Evolutionary conservation across 352 stramenopile species (phyloP).

Genomic region (Nothophytophthora sp.): DNA sequence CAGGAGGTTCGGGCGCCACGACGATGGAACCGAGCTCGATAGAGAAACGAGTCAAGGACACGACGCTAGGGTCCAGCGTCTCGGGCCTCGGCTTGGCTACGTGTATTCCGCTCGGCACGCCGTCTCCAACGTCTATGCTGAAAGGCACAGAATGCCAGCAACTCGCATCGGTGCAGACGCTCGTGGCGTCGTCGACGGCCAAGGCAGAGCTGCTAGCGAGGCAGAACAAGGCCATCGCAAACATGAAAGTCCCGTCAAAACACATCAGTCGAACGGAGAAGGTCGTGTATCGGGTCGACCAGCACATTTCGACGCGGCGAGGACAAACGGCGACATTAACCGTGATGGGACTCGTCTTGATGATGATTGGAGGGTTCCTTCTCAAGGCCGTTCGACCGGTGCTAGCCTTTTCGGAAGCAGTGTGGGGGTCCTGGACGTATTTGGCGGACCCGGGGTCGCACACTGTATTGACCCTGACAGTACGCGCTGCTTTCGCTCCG

Average conservation of each 20-base stretch:
- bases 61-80: too few species aligned
- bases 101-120: too few species aligned
- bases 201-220: too few species aligned
- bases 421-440: slow-evolving; percentile 66
- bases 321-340: slow-evolving; percentile 52
- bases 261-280: slow-evolving; percentile 34
- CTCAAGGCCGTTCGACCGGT: slow-evolving; percentile 37
- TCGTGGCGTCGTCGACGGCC: too few species aligned
- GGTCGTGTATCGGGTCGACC: slow-evolving; percentile 45
- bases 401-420: slow-evolving; percentile 28
- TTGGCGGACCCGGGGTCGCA: slow-evolving; percentile 55
- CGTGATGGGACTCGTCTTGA: slow-evolving; percentile 39
- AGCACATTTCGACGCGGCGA: slow-evolving; percentile 56
- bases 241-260: background rate
- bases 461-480: slow-evolving; percentile 26
- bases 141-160: too few species aligned
- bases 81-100: too few species aligned
- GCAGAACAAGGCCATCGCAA: background rate
- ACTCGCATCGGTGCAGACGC: too few species aligned
- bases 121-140: too few species aligned
- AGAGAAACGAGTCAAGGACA: too few species aligned
- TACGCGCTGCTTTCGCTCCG: too few species aligned
- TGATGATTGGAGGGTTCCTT: slow-evolving; percentile 38
- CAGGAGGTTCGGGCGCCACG: too few species aligned
- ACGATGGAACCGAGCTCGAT: too few species aligned